Evolutionary conservation across 164 flowering plant genomes (phyloP), one percentile per base, ranked within the genome.

Genomic region (Berberis thunbergii): DNA sequence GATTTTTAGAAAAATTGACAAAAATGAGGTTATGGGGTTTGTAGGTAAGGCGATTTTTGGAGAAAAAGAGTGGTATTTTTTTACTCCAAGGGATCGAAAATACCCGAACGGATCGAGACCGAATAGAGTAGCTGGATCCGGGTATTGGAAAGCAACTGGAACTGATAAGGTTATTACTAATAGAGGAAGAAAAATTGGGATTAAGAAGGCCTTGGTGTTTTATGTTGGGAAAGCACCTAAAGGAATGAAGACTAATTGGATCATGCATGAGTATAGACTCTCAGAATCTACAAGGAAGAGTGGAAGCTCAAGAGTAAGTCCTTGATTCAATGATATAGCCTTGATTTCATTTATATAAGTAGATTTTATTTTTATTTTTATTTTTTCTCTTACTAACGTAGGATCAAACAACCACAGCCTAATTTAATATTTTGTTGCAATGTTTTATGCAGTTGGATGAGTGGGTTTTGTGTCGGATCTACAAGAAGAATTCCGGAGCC

Each of bases 381-480:
- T 38, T 54, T 48, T 58, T 50, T 4, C 9, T 13, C 5, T 38
- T 9, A 10, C 1, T 3, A 42, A 39, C 4, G 3, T 63, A 41
- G 11, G 1, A 1, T 39, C 26, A 38, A 4, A 11, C 4, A 10
- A 6, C 8, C 26, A 26, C 26, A 26, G 26, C 26, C 26, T 49
- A 56, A 1, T 8, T 62, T 45, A 11, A 44, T n/a, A 59, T 62
- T 43, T 11, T 50, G 45, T 8, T 56, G 41, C 70, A 64, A 70
- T 54, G 11, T 26, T 45, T 13, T 57, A n/a, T 66, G 56, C 84
- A 87, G 94, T 70, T 90, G 73, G 94, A 90, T 59, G 97, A 87
- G 4, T 90, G 94, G 97, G 97, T 90, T 9, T 57, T 90, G 6
- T 90, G 97, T 52, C 73, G 97, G 4, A 79, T 90, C 8, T 90